phyloP scores from a whole-genome alignment of 1,284 basidiomycete genomes.

The Leucoagaricus sp. region DNA sequence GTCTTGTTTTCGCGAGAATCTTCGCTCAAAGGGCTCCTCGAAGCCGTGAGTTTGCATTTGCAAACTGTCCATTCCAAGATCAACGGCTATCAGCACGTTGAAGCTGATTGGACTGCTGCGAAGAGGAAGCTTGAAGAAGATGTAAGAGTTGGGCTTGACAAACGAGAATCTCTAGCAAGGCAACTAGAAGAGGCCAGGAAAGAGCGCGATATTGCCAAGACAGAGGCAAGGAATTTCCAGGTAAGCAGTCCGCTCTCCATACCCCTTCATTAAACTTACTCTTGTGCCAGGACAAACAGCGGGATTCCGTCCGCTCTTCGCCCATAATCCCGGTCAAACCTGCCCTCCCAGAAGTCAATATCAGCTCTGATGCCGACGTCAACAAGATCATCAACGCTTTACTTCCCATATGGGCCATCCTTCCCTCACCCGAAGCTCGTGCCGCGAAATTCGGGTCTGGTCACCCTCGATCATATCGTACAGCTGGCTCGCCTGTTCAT shows the following conservation, averaged over 20 bases:
- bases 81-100: slow-evolving; percentile 48
- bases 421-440: slow-evolving; percentile 80
- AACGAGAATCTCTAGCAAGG: slow-evolving; percentile 46
- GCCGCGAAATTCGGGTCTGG: slow-evolving; percentile 59
- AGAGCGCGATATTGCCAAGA: slow-evolving; percentile 56
- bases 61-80: slow-evolving; percentile 51
- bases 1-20: slow-evolving; percentile 50
- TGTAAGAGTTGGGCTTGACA: slow-evolving; percentile 44
- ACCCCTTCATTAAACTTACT: background rate
- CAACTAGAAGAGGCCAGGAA: slow-evolving; percentile 58
- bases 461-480: slow-evolving; percentile 46
- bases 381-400: slow-evolving; percentile 64
- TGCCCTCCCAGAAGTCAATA: slow-evolving; percentile 24
- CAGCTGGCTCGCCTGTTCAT: slow-evolving; percentile 34
- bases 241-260: slow-evolving; percentile 30
- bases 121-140: slow-evolving; percentile 54
- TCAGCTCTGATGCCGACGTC: slow-evolving; percentile 42
- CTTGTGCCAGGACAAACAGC: slow-evolving; percentile 14
- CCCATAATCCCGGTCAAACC: slow-evolving; percentile 5
- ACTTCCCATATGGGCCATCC: slow-evolving; percentile 73
- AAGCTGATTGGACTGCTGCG: slow-evolving; percentile 46
- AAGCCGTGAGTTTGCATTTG: slow-evolving; percentile 56
- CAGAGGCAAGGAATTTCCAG: slow-evolving; percentile 43
- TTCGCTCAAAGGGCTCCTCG: slow-evolving; percentile 51
- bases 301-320: slow-evolving; percentile 15